Percentiles rank a stretch among this genome's conserved stretches.
Conservation (phyloP, 1,284 basidiomycete species). For the Pholiota adiposa region DNA sequence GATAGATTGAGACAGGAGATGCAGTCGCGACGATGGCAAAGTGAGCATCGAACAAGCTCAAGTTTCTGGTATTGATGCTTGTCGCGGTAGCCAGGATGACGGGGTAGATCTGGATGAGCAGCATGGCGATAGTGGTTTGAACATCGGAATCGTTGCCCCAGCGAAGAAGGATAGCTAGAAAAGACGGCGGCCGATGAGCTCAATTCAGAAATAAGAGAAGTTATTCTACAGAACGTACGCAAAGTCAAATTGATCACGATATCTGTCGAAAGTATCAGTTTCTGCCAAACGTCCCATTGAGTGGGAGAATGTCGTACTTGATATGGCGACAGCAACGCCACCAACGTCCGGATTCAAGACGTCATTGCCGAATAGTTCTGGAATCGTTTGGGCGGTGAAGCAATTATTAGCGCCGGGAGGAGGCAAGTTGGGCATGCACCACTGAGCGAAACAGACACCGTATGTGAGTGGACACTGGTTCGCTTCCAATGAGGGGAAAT, state of each 20-base stretch:
- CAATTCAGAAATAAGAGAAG: too few relatives aligned
- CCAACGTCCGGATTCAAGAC: slow-evolving; percentile 20
- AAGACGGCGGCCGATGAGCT: too few relatives aligned
- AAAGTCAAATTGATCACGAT: slow-evolving; percentile 16
- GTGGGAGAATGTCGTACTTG: not conserved
- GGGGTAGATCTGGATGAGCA: slow-evolving; percentile 20
- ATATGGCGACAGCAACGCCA: slow-evolving; percentile 16
- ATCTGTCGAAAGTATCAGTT: slow-evolving; percentile 3
- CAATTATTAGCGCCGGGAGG: not conserved
- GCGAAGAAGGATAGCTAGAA: slow-evolving; percentile 10
- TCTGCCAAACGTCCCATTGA: not conserved
- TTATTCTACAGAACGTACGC: not conserved
- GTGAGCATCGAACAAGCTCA: slow-evolving; percentile 25
- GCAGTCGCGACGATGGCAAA: slow-evolving; percentile 22
- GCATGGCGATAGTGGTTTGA: slow-evolving; percentile 17
- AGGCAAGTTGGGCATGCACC: not conserved
- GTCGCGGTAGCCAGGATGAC: slow-evolving; percentile 20
- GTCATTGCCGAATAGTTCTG: slow-evolving; percentile 8
- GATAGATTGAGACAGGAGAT: slow-evolving; percentile 20
- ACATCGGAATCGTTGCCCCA: slow-evolving; percentile 18
- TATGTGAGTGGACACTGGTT: too few relatives aligned
- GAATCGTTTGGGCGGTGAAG: slow-evolving; percentile 18
- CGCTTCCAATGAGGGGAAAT: too few relatives aligned
- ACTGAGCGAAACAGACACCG: not conserved
- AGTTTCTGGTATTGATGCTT: slow-evolving; percentile 14